Base-by-base conservation (phyloP, 1,139 yeast species). In the Trichomonascaceae sp. region DNA sequence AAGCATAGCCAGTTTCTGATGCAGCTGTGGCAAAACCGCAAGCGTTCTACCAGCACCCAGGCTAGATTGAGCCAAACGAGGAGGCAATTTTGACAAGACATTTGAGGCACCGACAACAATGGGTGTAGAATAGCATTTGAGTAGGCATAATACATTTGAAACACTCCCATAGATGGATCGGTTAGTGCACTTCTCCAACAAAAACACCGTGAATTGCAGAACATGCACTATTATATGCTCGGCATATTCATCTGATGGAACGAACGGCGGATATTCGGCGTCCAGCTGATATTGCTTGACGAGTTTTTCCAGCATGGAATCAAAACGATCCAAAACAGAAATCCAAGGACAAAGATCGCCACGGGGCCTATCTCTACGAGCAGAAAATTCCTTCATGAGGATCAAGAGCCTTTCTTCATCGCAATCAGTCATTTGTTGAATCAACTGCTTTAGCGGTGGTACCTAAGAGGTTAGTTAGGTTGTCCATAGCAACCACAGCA, bases 291-390 rank as follows among this genome's bases (percentile, higher is more conserved):
- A 86, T 58, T 80, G 80, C 13, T 70, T 69, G 24, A 85, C 79
- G 44, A 78, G 70, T 3, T 62, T 61, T 53, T 83, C 87, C 55
- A 88, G 72, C 18, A 87, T 76, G 13, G 74, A 78, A 66, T 90
- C 97, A 62, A 90, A 82, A 60, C 85, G 75, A 67, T 90, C 86
- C 60, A 91, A 73, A 1, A 88, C 81, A 0, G 85, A 79, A 19
- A 87, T 78, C 95, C 96, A 91, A 57, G 84, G 85, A 60, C 79
- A 79, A 47, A 91, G 69, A 61, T 87, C 91, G 30, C 89, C 90
- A 56, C 83, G 75, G 2, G 91, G 86, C 47, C 85, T 74, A 58
- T 81, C 79, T 91, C 93, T 85, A 38, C 57, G 43, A 8, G 56
- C 36, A 13, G 71, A 60, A 57, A 76, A 70, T 13, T 60, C 61